A percentile compares a stretch with the other conserved stretches of the same genome.
Conservation (phyloP, 805 yeast genomes). For the Lachancea dasiensis region DNA sequence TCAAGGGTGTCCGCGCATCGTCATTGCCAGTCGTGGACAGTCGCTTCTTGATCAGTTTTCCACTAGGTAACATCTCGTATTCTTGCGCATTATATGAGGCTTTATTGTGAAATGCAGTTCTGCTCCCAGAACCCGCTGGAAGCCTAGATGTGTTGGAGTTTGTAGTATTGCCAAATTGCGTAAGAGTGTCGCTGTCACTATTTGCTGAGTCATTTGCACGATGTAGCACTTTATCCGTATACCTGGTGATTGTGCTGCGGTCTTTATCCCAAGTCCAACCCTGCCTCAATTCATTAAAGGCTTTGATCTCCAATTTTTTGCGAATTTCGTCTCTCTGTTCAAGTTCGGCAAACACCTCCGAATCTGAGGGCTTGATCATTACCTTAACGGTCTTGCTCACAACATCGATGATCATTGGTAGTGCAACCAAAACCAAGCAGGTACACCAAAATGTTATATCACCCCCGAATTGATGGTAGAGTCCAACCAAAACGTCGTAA, state of each 20-base stretch:
- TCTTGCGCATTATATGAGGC: conserved; percentile 23
- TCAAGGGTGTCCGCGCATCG: conserved; percentile 12
- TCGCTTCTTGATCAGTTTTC: conserved; percentile 49
- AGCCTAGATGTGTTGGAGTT: conserved; percentile 37
- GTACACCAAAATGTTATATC: conserved; percentile 89
- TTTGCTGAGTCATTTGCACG: conserved; percentile 1
- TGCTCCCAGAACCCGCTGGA: conserved; percentile 43
- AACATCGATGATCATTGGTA: conserved; percentile 65
- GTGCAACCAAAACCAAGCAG: conserved; percentile 46
- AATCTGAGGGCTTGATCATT: conserved; percentile 60
- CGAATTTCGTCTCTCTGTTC: conserved; percentile 68
- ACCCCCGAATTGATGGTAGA: conserved; percentile 64
- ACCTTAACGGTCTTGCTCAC: conserved; percentile 51
- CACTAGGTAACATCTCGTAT: conserved; percentile 68
- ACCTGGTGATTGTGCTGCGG: conserved; percentile 30
- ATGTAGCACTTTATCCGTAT: conserved; percentile 20
- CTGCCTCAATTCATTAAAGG: conserved; percentile 67
- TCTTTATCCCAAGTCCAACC: conserved; percentile 69
- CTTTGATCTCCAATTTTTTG: conserved; percentile 61
- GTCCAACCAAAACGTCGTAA: conserved; percentile 65
- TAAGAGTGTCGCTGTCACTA: conserved; percentile 8
- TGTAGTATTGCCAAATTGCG: conserved; percentile 19
- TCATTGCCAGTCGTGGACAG: conserved; percentile 9
- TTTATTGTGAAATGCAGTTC: conserved; percentile 24
- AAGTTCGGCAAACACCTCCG: conserved; percentile 69